Evolutionary conservation across 2,329 filamentous ascomycete genomes (phyloP).

Genomic region (Seiridium cupressi): DNA sequence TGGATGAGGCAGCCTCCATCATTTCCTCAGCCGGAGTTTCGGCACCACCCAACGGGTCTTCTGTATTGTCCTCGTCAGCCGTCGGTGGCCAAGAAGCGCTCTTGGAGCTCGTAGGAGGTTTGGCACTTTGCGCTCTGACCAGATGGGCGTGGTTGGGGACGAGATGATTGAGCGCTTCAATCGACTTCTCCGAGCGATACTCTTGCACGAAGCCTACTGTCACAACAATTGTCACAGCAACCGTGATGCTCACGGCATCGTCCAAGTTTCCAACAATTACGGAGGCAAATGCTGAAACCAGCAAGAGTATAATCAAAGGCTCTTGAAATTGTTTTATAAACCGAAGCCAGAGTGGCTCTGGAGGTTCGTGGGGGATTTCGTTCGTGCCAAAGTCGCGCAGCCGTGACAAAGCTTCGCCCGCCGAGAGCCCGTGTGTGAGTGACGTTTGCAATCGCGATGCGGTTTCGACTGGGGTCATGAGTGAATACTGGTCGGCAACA

Average conservation of each 20-base stretch:
- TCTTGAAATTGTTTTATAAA: constrained; percentile 98
- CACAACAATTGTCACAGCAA: constrained; percentile 95
- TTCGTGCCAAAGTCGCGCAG: constrained; percentile 83
- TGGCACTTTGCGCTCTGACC: constrained; percentile 61
- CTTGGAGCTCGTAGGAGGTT: constrained; percentile 29
- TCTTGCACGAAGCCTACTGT: constrained; percentile 96
- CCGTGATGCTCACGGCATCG: constrained; percentile 91
- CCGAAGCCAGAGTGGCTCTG: constrained; percentile 91
- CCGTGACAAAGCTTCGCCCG: constrained; percentile 76
- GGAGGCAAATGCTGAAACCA: constrained; percentile 84
- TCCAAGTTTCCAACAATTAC: constrained; percentile 90
- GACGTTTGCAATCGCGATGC: constrained; percentile 79
- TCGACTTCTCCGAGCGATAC: constrained; percentile 94
- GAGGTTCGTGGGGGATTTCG: constrained; percentile 89
- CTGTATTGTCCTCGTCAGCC: constrained; percentile 42
- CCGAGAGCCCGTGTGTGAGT: constrained; percentile 76
- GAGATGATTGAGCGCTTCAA: constrained; percentile 89
- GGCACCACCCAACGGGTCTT: constrained; percentile 48
- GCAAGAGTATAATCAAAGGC: constrained; percentile 86
- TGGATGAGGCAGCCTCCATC: constrained; percentile 73
- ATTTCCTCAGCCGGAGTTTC: constrained; percentile 60
- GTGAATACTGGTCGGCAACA: constrained; percentile 59
- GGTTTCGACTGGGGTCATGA: constrained; percentile 75
- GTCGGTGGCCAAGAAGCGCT: constrained; percentile 48
- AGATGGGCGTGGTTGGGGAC: constrained; percentile 95